Base-by-base conservation (phyloP, 139 green algal genomes). In the Picochlorum sp. region DNA sequence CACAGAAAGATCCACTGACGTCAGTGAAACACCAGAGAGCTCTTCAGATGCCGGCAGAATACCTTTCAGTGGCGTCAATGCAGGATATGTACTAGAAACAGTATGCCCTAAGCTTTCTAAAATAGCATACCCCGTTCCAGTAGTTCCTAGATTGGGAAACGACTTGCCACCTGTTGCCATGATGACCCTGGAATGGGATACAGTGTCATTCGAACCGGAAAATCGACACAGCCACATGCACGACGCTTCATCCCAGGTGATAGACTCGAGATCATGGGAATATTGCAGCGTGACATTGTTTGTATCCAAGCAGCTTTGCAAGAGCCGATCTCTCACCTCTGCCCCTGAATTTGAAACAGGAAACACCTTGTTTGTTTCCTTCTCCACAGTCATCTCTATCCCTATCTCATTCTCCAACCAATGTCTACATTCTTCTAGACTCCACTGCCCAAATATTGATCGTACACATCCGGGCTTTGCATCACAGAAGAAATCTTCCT, bases 141-240 rank as follows among this genome's bases (percentile, higher is more conserved):
- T 88, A 1, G 90, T 95, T 11, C 91, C 91, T 20, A 96, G 79
- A 15, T 71, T 74, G 15, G 91, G 89, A 69, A 91, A 96, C 14
- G 70, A 86, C 14, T 85, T 56, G 15, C 91, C 91, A 0, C 91
- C 91, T 1, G 81, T 88, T 24, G 85, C 82, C 9, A 92, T 11
- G 9, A 95, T 76, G 11, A 85, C 49, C 28, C 45, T 45, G 7
- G 45, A 21, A 3, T 56, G 26, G 6, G n/a, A 20, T 31, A 80
- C n/a, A 41, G 26, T 44, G 13, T 52, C 15, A 14, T 66, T 14
- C 6, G 47, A 26, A 13, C 7, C 10, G n/a, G 18, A 23, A 23
- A 55, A 55, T 55, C n/a, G 18, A 23, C 47, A 55, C 7, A 23
- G 6, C 47, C 47, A 55, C 10, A 13, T 18, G 47, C 47, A 10